Evolutionary conservation across 2,329 filamentous ascomycete species (phyloP), one percentile per base, ranked within the genome.

Genomic region (Pseudogymnoascus sp.): DNA sequence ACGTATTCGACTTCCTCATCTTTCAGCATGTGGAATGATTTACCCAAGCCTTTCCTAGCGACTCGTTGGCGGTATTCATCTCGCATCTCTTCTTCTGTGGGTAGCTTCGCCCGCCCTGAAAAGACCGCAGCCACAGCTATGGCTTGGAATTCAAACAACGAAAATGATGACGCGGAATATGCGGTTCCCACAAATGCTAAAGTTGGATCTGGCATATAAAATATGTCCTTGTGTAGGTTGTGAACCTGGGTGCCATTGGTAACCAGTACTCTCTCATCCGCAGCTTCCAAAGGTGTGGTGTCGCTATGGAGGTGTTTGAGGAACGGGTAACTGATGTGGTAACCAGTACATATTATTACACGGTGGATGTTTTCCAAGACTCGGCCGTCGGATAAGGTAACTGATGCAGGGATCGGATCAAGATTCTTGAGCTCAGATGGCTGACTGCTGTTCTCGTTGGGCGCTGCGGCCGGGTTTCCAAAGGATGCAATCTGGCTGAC

Each of bases 291-390:
- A 0, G 72, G 58, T 0, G 73, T 43, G 0, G 72, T 73, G 12
- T 75, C 74, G 0, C 71, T 72, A 63, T 76, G 79, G 16, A 80
- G 74, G 8, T 80, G 70, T 0, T 74, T 69, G 0, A 90, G 74
- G 65, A 89, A 90, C 0, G 87, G 87, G 14, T 87, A 79, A 0
- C 83, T 82, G 12, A 84, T 83, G 66, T 87, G 81, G 67, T 90
- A 90, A 0, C 88, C 87, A 0, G 87, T 90, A 14, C 81, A 84
- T 4, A 90, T 68, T 18, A 90, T 77, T 0, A 90, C 77, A 14
- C 76, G 74, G 66, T 90, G 79, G 35, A 90, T 82, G 8, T 78
- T 75, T 18, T 74, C 74, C 0, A 90, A 67, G 1, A 72, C 72
- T 0, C 73, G 66, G 0, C 84, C 85, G 22, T 83, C 79, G 43